Evolutionary conservation across 352 stramenopile species (phyloP), one percentile per base, ranked within the genome.

Genomic region (Pythium scleroteichum): DNA sequence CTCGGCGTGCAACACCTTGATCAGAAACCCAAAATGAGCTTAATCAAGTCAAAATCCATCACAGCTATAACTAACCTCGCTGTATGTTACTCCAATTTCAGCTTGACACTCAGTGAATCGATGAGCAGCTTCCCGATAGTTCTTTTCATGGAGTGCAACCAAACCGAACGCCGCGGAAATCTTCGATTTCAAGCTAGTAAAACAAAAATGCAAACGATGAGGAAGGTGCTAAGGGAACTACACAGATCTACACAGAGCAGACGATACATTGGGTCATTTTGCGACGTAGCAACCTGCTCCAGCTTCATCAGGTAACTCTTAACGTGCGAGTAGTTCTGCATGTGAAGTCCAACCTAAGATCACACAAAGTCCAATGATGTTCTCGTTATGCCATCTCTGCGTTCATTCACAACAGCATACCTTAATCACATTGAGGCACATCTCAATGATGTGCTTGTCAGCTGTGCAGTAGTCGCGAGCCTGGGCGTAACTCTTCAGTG

Each of bases 351-450:
- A 7, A 85, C 76, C 79, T 89, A 54, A 20, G 7, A 48, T 13
- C 24, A 10, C 10, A 55, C 16, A 23, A 53, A 51, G 0, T 56
- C n/a, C n/a, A n/a, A n/a, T n/a, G n/a, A n/a, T n/a, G n/a, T n/a
- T n/a, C n/a, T n/a, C n/a, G n/a, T n/a, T n/a, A n/a, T n/a, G n/a
- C n/a, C n/a, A n/a, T n/a, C 38, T n/a, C 1, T 56, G 33, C 9
- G 2, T 24, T 46, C 23, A 23, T 27, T 9, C 19, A 26, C n/a
- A 2, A 63, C 32, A 16, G 20, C 23, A 7, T 55, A 94, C 86
- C 76, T 90, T 91, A 70, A 92, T 91, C 22, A 97, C 84, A 53
- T 96, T 95, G 16, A 97, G 65, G 54, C 85, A 95, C 85, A 95
- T 96, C 53, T 96, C 85, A 32, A 95, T 71, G 74, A 93, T 92